Conservation (phyloP, 495 filamentous ascomycete species). For the Podospora fimiseda region DNA sequence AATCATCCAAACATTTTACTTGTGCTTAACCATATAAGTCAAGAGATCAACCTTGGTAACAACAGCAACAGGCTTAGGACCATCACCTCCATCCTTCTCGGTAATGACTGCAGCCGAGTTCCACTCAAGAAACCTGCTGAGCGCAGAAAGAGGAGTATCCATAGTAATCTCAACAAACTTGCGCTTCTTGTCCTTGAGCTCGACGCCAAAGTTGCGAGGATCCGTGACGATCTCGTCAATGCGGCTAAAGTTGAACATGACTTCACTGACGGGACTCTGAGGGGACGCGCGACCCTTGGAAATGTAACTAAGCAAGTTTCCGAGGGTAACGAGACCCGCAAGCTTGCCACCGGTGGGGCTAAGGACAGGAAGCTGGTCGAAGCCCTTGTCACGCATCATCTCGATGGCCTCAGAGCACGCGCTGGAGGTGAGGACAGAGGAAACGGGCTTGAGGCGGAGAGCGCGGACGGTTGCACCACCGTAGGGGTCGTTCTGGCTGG, state of each 20-base stretch:
- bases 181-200: constrained; percentile 43
- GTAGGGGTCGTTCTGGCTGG: constrained; percentile 51
- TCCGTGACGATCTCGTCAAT: constrained; percentile 85
- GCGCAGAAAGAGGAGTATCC: constrained; percentile 73
- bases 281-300: constrained; percentile 70
- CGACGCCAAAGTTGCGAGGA: constrained; percentile 55
- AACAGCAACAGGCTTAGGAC: constrained; percentile 69
- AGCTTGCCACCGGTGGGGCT: constrained; percentile 60
- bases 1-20: constrained; percentile 12
- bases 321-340: constrained; percentile 86
- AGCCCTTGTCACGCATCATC: constrained; percentile 93
- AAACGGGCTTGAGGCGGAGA: constrained; percentile 85
- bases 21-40: constrained; percentile 81
- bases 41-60: constrained; percentile 96
- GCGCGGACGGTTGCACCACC: constrained; percentile 66
- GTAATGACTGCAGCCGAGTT: constrained; percentile 93
- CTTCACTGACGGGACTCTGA: constrained; percentile 66
- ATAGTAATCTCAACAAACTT: constrained; percentile 91
- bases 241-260: constrained; percentile 92
- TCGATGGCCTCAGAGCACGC: constrained; percentile 82
- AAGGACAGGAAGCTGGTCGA: constrained; percentile 92
- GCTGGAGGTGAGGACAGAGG: constrained; percentile 63
- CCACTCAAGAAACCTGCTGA: constrained; percentile 95
- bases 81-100: constrained; percentile 51
- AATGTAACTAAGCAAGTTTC: constrained; percentile 87